Evolutionary conservation across 2,329 filamentous ascomycete genomes (phyloP).

Genomic region (Bipolaris cookei): DNA sequence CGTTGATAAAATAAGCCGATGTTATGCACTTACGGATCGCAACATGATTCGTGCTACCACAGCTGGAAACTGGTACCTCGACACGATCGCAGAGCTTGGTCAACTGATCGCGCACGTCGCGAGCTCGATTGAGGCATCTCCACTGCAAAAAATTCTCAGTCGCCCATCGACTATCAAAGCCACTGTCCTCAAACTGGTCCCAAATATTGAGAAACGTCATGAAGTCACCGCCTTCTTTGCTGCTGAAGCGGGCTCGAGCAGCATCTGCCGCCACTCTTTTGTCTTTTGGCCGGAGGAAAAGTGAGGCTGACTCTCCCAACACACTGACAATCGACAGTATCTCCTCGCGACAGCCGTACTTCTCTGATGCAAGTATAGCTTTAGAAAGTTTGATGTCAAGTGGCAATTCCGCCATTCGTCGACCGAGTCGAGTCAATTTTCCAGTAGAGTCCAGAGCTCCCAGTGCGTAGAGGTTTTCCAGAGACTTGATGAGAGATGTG

Average conservation of each 20-base stretch:
- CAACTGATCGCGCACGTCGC: constrained; percentile 91
- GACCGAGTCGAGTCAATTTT: constrained; percentile 85
- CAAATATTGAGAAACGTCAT: constrained; percentile 88
- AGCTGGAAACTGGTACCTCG: constrained; percentile 74
- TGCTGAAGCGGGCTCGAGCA: constrained; percentile 81
- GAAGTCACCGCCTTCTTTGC: constrained; percentile 84
- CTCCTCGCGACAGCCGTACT: constrained; percentile 92
- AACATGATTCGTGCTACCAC: constrained; percentile 72
- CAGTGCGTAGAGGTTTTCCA: constrained; percentile 90
- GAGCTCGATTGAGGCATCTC: constrained; percentile 82
- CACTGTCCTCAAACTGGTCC: constrained; percentile 93
- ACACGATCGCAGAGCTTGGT: constrained; percentile 91
- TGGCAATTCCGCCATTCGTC: constrained; percentile 95
- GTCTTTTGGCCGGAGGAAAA: constrained; percentile 92
- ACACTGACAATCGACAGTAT: constrained; percentile 93
- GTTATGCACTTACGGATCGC: constrained; percentile 89
- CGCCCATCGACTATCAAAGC: constrained; percentile 86
- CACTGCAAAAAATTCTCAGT: constrained; percentile 95
- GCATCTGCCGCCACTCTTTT: constrained; percentile 97
- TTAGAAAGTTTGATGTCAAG: constrained; percentile 92
- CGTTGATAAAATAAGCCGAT: constrained; percentile 93
- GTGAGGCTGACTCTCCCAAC: constrained; percentile 83
- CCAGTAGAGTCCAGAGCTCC: constrained; percentile 88
- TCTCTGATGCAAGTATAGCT: constrained; percentile 84
- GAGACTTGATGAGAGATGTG: constrained; percentile 83